These are phyloP conservation scores for Phytophthora capsici DNA, from an alignment of 352 stramenopile genomes.

Conservation along the genomic window DNA sequence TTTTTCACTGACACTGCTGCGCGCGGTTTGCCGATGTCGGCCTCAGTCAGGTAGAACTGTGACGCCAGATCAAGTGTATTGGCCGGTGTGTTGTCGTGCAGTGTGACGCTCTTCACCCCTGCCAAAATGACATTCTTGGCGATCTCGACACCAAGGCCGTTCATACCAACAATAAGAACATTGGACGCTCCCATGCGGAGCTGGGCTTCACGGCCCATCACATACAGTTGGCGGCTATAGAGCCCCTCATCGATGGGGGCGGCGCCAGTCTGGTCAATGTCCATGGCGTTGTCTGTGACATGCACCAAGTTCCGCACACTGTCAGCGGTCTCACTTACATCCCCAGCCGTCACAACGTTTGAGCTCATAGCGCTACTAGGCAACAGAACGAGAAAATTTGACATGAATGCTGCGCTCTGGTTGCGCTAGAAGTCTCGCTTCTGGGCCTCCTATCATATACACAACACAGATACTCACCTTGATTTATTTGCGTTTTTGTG, in stretches of 20 bases:
- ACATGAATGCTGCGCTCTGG: slow-evolving; percentile 14
- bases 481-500: background rate
- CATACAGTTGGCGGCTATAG: slow-evolving; percentile 98
- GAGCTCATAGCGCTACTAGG: slow-evolving; percentile 51
- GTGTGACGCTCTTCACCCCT: slow-evolving; percentile 94
- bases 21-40: slow-evolving; percentile 87
- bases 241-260: slow-evolving; percentile 80
- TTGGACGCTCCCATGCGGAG: slow-evolving; percentile 95
- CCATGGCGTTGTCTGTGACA: slow-evolving; percentile 75
- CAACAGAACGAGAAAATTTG: slow-evolving; percentile 18
- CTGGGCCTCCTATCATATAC: background rate
- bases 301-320: slow-evolving; percentile 74
- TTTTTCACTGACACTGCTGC: slow-evolving; percentile 88
- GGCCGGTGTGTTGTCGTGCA: slow-evolving; percentile 92
- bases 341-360: slow-evolving; percentile 66
- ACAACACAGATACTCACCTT: slow-evolving; percentile 13
- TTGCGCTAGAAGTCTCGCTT: background rate
- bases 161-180: slow-evolving; percentile 96
- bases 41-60: slow-evolving; percentile 96
- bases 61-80: slow-evolving; percentile 91
- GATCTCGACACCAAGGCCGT: slow-evolving; percentile 96
- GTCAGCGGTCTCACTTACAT: slow-evolving; percentile 79
- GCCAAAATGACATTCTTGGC: slow-evolving; percentile 99
- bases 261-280: slow-evolving; percentile 58
- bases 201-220: slow-evolving; percentile 99